Evolutionary conservation across 108 stramenopile genomes (phyloP), one percentile per base, ranked within the genome.

Genomic region (Pseudonitzschia pungens): DNA sequence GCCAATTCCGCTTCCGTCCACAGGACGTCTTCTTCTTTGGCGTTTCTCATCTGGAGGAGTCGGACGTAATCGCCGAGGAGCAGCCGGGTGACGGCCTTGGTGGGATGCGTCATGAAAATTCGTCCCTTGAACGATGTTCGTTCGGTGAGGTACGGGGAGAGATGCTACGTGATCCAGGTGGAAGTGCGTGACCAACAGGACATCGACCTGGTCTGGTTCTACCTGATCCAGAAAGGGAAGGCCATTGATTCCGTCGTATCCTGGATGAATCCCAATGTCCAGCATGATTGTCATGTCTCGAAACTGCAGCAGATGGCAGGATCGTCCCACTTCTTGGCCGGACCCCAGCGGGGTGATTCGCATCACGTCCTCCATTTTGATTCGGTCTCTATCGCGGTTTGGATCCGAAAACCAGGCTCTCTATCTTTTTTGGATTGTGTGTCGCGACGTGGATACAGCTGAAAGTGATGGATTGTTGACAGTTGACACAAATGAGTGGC

Each of bases 241-340:
- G 24, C 94, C 89, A 29, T 97, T 94, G 79, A 94, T 83, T 24
- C 99, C 99, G 52, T 95, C 90, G 74, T 95, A 92, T 45, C 98
- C 97, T 21, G 99, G 98, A 77, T 98, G 97, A 69, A 98, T 96
- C 74, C 99, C 99, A 72, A 97, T 98, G 76, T 99, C 99, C 59
- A 99, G 83, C 85, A 97, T 72, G 56, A 99, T 83, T 0, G 89
- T 96, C 78, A 87, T 93, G 66, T 92, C 95, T 53, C 95, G 94
- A 88, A 96, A 96, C 72, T 97, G 90, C 9, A 99, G 80, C 56
- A 99, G 78, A 60, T 98, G 94, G 82, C 99, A 99, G 10, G 95
- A 96, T 55, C 99, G 86, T 21, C 99, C 99, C 29, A 99, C 99
- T 77, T 99, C 99, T 68, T 98, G 93, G 10, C 88, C 88, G 27